Conservation (phyloP, 345 rosid species). For the Camelina neglecta region DNA sequence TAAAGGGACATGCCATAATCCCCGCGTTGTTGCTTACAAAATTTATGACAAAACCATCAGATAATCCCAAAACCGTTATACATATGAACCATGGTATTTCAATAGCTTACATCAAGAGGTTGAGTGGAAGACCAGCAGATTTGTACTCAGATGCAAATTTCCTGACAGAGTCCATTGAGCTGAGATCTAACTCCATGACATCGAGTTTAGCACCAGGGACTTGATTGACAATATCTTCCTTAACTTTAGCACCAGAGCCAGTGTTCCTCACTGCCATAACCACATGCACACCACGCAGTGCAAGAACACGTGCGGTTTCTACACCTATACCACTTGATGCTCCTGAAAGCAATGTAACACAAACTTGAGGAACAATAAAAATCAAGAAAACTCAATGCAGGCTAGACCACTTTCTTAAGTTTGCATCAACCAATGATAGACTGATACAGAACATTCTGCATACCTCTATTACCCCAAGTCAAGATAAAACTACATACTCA, state of each 20-base stretch:
- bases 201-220: slow-evolving; percentile 65
- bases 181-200: slow-evolving; percentile 72
- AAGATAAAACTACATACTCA: neutral
- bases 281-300: slow-evolving; percentile 68
- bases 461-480: neutral
- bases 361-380: neutral
- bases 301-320: slow-evolving; percentile 72
- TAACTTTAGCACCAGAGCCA: slow-evolving; percentile 53
- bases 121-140: slow-evolving; percentile 61
- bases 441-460: neutral
- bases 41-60: neutral
- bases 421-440: neutral
- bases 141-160: slow-evolving; percentile 63
- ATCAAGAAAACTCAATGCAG: neutral
- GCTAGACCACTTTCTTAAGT: neutral
- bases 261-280: slow-evolving; percentile 68
- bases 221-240: slow-evolving; percentile 54
- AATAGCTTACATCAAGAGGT: slow-evolving; percentile 60
- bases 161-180: slow-evolving; percentile 61
- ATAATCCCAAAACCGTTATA: neutral
- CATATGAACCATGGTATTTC: neutral
- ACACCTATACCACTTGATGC: slow-evolving; percentile 72
- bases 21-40: slow-evolving; percentile 54
- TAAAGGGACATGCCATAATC: slow-evolving; percentile 51
- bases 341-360: slow-evolving; percentile 43